These are phyloP conservation scores for Sporothrix globosa DNA, from an alignment of 2,329 filamentous ascomycete genomes.

Conservation along the genomic window DNA sequence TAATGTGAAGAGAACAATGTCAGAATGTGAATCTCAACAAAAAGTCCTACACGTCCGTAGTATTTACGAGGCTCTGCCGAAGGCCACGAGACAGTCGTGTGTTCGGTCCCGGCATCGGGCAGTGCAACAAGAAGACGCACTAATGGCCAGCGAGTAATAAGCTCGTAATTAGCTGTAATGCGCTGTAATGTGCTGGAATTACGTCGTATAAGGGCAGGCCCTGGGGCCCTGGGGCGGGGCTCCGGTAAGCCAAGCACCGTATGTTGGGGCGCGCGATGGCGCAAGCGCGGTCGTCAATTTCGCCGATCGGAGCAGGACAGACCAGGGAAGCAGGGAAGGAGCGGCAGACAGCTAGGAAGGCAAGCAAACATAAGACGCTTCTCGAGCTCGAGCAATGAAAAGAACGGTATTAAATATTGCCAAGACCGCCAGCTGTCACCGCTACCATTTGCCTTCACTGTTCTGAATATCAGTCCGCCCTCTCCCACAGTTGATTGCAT, in stretches of 20 bases:
- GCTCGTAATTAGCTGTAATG: no score
- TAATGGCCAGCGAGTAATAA: background rate
- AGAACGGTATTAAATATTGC: background rate
- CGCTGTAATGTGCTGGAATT: background rate
- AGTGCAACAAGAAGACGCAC: background rate
- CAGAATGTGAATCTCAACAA: constrained; percentile 2
- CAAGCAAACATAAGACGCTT: background rate
- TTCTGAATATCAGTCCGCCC: background rate
- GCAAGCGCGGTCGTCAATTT: constrained; percentile 13
- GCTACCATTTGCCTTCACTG: background rate
- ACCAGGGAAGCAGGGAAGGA: no score
- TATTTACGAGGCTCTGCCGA: constrained; percentile 14
- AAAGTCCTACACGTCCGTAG: constrained; percentile 8
- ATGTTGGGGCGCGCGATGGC: background rate
- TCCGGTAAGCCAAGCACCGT: constrained; percentile 5
- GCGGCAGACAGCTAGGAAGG: background rate
- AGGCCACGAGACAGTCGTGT: background rate
- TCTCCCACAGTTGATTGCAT: no score
- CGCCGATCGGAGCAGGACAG: background rate
- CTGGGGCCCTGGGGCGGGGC: constrained; percentile 2
- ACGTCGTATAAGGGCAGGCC: background rate
- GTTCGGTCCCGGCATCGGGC: constrained; percentile 1
- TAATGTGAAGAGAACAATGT: background rate
- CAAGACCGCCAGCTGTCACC: background rate
- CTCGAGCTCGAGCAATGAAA: background rate